Conservation (phyloP, 495 filamentous ascomycete species). For the Bombardia bombarda region DNA sequence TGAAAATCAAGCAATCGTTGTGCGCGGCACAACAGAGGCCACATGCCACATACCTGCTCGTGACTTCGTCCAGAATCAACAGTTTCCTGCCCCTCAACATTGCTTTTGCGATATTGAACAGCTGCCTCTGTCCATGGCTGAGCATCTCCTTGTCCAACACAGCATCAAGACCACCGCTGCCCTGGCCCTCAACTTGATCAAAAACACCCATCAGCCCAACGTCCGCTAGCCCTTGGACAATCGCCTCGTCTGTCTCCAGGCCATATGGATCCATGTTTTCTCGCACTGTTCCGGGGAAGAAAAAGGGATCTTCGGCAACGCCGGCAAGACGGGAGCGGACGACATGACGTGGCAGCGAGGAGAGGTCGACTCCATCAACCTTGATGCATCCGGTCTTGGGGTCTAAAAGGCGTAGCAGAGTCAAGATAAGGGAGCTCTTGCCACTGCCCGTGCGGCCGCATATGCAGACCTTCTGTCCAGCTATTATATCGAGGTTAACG, state of each 20-base stretch:
- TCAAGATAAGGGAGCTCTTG: slow-evolving; percentile 81
- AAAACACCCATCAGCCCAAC: background rate
- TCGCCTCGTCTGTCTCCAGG: slow-evolving; percentile 26
- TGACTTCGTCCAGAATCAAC: slow-evolving; percentile 25
- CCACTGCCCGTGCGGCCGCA: slow-evolving; percentile 29
- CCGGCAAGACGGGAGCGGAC: background rate
- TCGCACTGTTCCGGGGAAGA: slow-evolving; percentile 25
- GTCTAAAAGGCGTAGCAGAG: slow-evolving; percentile 86
- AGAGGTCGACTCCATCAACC: background rate
- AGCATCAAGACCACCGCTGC: slow-evolving; percentile 41
- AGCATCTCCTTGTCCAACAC: slow-evolving; percentile 19
- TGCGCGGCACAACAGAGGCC: too few species aligned
- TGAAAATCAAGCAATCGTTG: too few species aligned
- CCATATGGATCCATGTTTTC: slow-evolving; percentile 12
- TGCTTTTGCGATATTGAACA: slow-evolving; percentile 53
- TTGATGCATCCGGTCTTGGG: slow-evolving; percentile 50
- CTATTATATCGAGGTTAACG: background rate
- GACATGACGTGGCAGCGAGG: background rate
- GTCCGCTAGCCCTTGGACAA: background rate
- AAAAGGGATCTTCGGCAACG: slow-evolving; percentile 46
- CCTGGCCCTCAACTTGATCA: background rate
- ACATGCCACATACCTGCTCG: too few species aligned
- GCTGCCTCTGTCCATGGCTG: slow-evolving; percentile 54
- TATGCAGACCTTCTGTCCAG: background rate
- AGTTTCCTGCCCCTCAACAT: slow-evolving; percentile 31